Conservation (phyloP, 2,329 filamentous ascomycete genomes). For the Trichoderma atrobrunneum region DNA sequence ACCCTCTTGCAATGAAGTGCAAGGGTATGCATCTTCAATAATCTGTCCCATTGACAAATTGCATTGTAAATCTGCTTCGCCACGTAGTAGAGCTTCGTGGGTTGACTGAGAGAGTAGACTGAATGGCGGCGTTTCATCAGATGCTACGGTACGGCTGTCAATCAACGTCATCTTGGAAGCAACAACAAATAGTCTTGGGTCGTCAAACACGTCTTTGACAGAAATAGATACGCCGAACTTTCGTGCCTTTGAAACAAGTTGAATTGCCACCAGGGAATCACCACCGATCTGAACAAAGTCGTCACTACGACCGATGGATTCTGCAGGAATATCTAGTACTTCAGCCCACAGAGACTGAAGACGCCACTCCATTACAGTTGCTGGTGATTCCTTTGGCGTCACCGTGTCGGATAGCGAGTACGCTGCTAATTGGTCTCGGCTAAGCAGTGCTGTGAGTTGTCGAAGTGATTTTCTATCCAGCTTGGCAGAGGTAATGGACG, state of each 20-base stretch:
- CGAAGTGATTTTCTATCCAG: conserved; percentile 12
- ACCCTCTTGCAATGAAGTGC: conserved; percentile 21
- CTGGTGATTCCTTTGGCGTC: conserved; percentile 15
- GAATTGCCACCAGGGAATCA: conserved; percentile 45
- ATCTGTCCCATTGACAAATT: not conserved
- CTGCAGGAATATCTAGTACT: conserved; percentile 29
- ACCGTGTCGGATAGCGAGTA: not conserved
- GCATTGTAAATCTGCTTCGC: not conserved
- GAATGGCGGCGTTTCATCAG: not conserved
- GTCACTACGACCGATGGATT: conserved; percentile 26
- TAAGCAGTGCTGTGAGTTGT: not conserved
- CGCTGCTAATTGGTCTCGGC: not conserved
- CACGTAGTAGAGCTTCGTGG: not conserved
- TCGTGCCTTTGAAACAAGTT: conserved; percentile 38
- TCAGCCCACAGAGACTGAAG: conserved; percentile 30
- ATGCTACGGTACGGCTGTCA: not conserved
- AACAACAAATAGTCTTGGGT: not conserved
- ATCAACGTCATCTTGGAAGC: not conserved
- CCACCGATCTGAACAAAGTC: conserved; percentile 30
- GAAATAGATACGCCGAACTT: conserved; percentile 15
- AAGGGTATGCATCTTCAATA: conserved; percentile 20
- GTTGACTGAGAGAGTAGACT: not conserved
- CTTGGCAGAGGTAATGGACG: conserved; percentile 18
- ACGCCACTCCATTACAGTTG: conserved; percentile 10
- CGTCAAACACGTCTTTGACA: conserved; percentile 1